A percentile compares a stretch with the other conserved stretches of the same genome.
Conservation (phyloP, 2,329 filamentous ascomycete genomes). For the Paecilomyces fulvus region DNA sequence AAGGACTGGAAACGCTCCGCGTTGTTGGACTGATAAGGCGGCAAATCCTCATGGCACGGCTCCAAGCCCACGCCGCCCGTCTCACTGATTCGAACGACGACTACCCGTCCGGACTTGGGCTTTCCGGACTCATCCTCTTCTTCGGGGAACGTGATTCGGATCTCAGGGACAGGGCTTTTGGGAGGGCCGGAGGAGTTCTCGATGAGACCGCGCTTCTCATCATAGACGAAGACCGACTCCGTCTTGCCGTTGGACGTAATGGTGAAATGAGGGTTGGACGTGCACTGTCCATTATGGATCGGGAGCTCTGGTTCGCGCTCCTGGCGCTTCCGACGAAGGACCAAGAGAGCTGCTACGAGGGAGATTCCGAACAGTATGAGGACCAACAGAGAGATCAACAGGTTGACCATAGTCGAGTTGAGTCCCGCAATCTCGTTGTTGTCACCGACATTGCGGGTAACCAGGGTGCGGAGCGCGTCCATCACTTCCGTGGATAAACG, state of each 20-base stretch:
- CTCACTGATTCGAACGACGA: conserved; percentile 86
- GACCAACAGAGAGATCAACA: conserved; percentile 71
- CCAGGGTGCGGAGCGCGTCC: conserved; percentile 38
- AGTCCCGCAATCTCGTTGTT: conserved; percentile 40
- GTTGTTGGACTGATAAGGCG: conserved; percentile 79
- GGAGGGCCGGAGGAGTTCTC: conserved; percentile 67
- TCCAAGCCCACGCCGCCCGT: conserved; percentile 77
- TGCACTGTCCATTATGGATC: conserved; percentile 54
- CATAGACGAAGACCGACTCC: conserved; percentile 66
- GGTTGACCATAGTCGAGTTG: conserved; percentile 58
- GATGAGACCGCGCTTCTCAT: conserved; percentile 71
- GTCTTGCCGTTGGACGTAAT: conserved; percentile 51
- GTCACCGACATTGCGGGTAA: conserved; percentile 40
- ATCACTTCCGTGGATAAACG: conserved; percentile 19
- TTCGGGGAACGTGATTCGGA: conserved; percentile 97
- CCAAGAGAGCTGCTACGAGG: conserved; percentile 58
- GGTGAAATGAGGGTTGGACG: conserved; percentile 47
- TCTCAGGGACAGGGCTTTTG: conserved; percentile 81
- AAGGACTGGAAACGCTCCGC: conserved; percentile 80
- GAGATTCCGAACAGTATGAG: conserved; percentile 65
- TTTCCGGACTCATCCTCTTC: conserved; percentile 72
- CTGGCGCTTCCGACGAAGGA: conserved; percentile 62
- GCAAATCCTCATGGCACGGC: conserved; percentile 70
- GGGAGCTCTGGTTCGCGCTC: conserved; percentile 50
- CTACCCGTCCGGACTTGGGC: conserved; percentile 74